Percentiles rank a stretch among this genome's conserved stretches.
Conservation (phyloP, 1,139 yeast species). For the Pichia norvegensis region DNA sequence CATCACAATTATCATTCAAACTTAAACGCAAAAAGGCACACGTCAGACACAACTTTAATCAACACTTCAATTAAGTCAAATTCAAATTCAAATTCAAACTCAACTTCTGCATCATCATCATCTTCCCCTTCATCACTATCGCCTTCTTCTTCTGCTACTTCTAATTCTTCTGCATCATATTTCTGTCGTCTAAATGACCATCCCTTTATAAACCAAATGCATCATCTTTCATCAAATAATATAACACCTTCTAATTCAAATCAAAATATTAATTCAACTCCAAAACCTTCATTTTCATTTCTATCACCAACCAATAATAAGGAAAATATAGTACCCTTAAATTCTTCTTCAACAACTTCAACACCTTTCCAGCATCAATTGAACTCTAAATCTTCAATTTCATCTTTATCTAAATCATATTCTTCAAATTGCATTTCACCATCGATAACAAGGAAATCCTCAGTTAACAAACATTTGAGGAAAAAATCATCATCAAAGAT, state of each 20-base stretch:
- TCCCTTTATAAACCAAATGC: background rate
- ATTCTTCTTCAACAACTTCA: background rate
- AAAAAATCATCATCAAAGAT: slow-evolving; percentile 10
- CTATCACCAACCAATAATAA: background rate
- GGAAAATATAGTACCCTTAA: background rate
- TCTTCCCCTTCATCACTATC: background rate
- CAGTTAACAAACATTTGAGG: slow-evolving; percentile 11
- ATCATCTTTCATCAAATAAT: background rate
- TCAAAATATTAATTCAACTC: background rate
- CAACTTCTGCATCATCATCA: background rate
- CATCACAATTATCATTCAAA: background rate
- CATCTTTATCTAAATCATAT: background rate
- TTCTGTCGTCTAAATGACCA: background rate
- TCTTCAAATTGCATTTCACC: slow-evolving; percentile 1
- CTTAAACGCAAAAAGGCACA: background rate
- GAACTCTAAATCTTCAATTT: background rate
- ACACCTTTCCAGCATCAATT: background rate
- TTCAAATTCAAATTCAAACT: background rate
- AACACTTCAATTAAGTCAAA: background rate
- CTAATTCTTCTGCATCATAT: background rate
- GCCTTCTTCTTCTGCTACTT: background rate
- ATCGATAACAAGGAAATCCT: slow-evolving; percentile 9
- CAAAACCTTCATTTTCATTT: background rate
- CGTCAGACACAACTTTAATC: background rate
- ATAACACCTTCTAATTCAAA: background rate